Base-by-base conservation (phyloP, 768 basidiomycete genomes). In the Lyophyllum semitale region DNA sequence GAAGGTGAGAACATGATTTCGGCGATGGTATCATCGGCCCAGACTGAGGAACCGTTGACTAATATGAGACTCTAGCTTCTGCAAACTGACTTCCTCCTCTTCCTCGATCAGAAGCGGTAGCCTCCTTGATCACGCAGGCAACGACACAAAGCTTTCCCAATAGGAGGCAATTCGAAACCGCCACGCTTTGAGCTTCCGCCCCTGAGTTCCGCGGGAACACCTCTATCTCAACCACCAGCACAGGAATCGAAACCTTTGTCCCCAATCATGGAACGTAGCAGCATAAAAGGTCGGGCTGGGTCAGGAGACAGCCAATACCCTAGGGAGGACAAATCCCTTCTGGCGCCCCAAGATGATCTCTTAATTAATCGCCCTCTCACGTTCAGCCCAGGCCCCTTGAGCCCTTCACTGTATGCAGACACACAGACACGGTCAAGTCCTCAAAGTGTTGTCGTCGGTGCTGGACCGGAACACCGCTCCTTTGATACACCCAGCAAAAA, bases 61-160 rank as follows among this genome's bases (percentile, higher is more conserved):
- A 70, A 37, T 30, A n/a, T 30, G 33, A 33, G 54, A 33, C 33
- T 52, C 9, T 61, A 95, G 91, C 79, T 84, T 50, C 82, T 97
- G 20, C n/a, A n/a, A n/a, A n/a, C n/a, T n/a, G n/a, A n/a, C n/a
- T n/a, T n/a, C n/a, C n/a, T n/a, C n/a, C n/a, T n/a, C n/a, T 97
- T 98, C 78, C 78, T 97, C 52, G 91, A 94, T 54, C 85, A 93
- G 49, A 93, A 93, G 59, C 71, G 76, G 77, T 42, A 80, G 91
- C 22, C 73, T 91, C 29, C 69, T 75, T 18, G 78, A 84, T 33
- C n/a, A n/a, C 82, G 87, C 49, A 84, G 93, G 83, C 79, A 77
- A 30, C 76, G 70, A 41, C 62, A 66, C 33, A 68, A 71, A 43
- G 56, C 77, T 11, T 76, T 77, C 26, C 71, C 73, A 2, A 70